A percentile compares a stretch with the other conserved stretches of the same genome.
These are phyloP conservation scores for Moesziomyces aphidis DNA, from an alignment of 1,284 basidiomycete genomes.

Conservation along the genomic window DNA sequence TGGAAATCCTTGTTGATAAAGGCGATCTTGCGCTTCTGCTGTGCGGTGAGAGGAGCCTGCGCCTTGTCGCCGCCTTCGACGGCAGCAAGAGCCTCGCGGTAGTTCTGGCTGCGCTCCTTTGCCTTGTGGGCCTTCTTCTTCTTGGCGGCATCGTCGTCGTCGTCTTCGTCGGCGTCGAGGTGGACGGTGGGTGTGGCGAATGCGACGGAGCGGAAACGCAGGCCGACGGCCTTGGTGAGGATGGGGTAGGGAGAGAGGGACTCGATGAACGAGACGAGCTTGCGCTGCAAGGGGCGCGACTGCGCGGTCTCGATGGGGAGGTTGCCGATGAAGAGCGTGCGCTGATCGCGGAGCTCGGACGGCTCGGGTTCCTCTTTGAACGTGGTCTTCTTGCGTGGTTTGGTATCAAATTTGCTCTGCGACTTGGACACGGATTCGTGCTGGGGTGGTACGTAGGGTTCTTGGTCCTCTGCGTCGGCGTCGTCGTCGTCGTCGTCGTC, in stretches of 20 bases:
- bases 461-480: conserved; percentile 27
- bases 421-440: conserved; percentile 67
- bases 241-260: conserved; percentile 56
- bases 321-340: conserved; percentile 95
- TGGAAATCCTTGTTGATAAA: conserved; percentile 85
- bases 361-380: conserved; percentile 53
- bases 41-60: conserved; percentile 77
- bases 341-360: conserved; percentile 73
- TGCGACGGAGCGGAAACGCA: conserved; percentile 68
- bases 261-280: conserved; percentile 67
- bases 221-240: conserved; percentile 45
- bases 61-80: conserved; percentile 57
- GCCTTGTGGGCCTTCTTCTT: conserved; percentile 67
- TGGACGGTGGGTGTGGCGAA: conserved; percentile 65
- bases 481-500: conserved; percentile 23
- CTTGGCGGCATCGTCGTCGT: conserved; percentile 62
- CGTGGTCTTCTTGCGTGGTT: conserved; percentile 41
- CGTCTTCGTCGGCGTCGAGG: conserved; percentile 57
- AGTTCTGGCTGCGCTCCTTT: conserved; percentile 73
- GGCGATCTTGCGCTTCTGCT: conserved; percentile 92
- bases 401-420: conserved; percentile 23
- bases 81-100: conserved; percentile 72
- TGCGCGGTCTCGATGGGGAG: conserved; percentile 81
- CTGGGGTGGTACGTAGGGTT: conserved; percentile 61
- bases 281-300: conserved; percentile 69